Evolutionary conservation across 2,329 filamentous ascomycete species (phyloP).

Genomic region (Trichoderma sp.): DNA sequence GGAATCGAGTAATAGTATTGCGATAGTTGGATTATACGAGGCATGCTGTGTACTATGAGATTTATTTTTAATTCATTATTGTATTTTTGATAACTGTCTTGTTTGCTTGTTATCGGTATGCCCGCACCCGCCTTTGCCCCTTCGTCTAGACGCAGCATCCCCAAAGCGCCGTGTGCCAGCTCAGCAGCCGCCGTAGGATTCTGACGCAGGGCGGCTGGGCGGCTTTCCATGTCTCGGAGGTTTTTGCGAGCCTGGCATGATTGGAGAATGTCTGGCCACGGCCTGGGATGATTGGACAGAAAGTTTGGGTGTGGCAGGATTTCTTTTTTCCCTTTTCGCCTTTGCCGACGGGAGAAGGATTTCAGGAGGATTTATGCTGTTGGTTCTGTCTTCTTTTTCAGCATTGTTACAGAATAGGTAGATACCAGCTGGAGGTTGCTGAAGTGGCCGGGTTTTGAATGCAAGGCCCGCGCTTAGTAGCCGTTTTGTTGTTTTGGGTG

Average conservation of each 20-base stretch:
- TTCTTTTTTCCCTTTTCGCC: neutral
- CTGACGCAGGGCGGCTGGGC: neutral
- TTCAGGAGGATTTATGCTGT: neutral
- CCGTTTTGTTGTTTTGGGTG: neutral
- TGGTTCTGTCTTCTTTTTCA: neutral
- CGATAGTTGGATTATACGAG: neutral
- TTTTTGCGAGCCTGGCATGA: neutral
- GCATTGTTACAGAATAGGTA: neutral
- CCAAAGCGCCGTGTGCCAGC: neutral
- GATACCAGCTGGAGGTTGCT: neutral
- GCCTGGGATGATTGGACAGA: neutral
- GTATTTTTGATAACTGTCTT: neutral
- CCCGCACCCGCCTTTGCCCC: neutral
- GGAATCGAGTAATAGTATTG: neutral
- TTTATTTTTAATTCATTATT: neutral
- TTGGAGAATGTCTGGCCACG: neutral
- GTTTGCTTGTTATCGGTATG: neutral
- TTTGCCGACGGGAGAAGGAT: neutral
- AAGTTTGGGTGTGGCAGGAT: neutral
- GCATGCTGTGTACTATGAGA: neutral
- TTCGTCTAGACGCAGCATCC: neutral
- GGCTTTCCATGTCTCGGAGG: neutral
- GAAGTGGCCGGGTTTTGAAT: neutral
- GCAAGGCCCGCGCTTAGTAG: neutral
- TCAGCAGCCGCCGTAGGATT: neutral